A percentile compares a stretch with the other conserved stretches of the same genome.
Evolutionary conservation across 306 rosid genomes (phyloP).

Genomic region (Pyrus communis): DNA sequence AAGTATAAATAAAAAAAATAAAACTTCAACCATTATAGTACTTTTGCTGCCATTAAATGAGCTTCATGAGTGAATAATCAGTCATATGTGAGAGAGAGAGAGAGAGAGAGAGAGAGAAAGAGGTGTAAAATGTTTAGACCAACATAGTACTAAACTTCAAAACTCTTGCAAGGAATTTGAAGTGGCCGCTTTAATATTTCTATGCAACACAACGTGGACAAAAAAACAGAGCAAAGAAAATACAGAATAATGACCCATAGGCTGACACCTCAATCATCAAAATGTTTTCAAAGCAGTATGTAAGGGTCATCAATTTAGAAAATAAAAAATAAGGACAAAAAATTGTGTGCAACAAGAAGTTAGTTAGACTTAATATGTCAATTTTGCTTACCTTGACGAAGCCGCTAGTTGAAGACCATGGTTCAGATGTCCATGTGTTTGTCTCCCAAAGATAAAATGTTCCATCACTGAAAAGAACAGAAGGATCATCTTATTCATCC

Average conservation of each 20-base stretch:
- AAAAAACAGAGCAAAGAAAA: not conserved
- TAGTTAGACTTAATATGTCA: not conserved
- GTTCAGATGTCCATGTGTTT: slow-evolving; percentile 89
- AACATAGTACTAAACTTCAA: not conserved
- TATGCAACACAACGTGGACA: not conserved
- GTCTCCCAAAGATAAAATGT: slow-evolving; percentile 98
- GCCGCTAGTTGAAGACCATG: slow-evolving; percentile 87
- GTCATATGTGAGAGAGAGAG: too few relatives aligned
- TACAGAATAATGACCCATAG: not conserved
- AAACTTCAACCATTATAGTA: slow-evolving; percentile 4
- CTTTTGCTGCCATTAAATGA: not conserved
- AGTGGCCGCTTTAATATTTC: not conserved
- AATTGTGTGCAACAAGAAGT: not conserved
- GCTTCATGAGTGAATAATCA: not conserved
- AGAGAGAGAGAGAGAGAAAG: not conserved
- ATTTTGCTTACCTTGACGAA: slow-evolving; percentile 61
- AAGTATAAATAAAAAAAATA: not conserved
- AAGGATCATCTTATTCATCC: slow-evolving; percentile 14
- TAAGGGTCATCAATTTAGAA: not conserved
- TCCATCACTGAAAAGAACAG: slow-evolving; percentile 58
- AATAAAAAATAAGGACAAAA: not conserved
- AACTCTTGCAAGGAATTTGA: not conserved
- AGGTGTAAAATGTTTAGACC: not conserved
- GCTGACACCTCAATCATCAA: not conserved
- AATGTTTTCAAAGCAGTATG: not conserved